Evolutionary conservation across 768 basidiomycete genomes (phyloP).

Genomic region (Naganishia friedmannii): DNA sequence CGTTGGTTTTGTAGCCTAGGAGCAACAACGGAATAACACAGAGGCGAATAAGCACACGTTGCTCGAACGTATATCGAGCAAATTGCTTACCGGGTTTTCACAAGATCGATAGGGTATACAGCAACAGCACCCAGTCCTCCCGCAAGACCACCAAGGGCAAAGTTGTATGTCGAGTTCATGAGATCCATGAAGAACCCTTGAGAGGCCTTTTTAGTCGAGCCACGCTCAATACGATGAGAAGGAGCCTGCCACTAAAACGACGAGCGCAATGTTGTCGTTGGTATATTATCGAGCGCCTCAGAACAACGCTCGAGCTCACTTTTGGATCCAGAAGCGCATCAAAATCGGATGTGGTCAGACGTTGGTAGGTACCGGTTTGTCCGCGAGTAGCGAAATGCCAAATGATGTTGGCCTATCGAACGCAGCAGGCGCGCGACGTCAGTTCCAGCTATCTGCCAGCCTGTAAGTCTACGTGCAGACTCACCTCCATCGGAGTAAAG

Average conservation of each 20-base stretch:
- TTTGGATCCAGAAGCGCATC: slow-evolving; percentile 84
- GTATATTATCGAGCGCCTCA: background rate
- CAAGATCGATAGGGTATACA: slow-evolving; percentile 81
- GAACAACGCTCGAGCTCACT: slow-evolving; percentile 32
- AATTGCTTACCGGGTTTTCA: slow-evolving; percentile 64
- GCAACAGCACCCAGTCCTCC: slow-evolving; percentile 89
- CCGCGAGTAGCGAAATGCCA: slow-evolving; percentile 96
- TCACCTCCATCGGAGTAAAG: slow-evolving; percentile 87
- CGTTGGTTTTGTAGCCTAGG: slow-evolving; percentile 96
- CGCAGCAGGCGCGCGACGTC: background rate
- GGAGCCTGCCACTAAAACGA: slow-evolving; percentile 47
- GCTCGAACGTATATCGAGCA: slow-evolving; percentile 9
- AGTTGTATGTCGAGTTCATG: slow-evolving; percentile 75
- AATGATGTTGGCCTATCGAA: slow-evolving; percentile 62
- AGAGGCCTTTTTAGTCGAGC: slow-evolving; percentile 17
- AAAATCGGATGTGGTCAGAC: slow-evolving; percentile 84
- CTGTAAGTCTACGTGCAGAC: slow-evolving; percentile 54
- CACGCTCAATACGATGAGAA: slow-evolving; percentile 25
- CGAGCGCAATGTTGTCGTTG: background rate
- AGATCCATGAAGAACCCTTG: slow-evolving; percentile 58
- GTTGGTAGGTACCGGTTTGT: slow-evolving; percentile 57
- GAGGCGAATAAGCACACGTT: background rate
- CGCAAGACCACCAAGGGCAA: slow-evolving; percentile 79
- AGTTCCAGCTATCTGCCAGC: background rate
- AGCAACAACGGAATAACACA: slow-evolving; percentile 29